Percentiles rank a stretch among this genome's conserved stretches.
phyloP scores from a whole-genome alignment of 2,329 filamentous ascomycete species.

The Orbilia ellipsospora region DNA sequence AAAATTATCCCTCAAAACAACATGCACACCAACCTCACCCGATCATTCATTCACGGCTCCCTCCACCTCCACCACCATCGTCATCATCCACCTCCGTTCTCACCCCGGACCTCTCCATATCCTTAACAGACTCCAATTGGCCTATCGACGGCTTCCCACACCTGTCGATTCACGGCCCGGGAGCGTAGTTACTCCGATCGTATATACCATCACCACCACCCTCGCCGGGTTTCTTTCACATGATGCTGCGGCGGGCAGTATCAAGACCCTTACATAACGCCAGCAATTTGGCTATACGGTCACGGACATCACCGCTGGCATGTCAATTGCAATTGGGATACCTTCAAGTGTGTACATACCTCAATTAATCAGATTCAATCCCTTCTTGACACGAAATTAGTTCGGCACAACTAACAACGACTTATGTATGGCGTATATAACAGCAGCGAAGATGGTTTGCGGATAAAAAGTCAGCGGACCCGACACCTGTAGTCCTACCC shows the following conservation, averaged over 20 bases:
- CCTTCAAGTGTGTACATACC: conserved; percentile 32
- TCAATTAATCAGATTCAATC: conserved; percentile 1
- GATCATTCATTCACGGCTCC: background rate
- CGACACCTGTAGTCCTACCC: conserved; percentile 58
- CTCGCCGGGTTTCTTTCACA: conserved; percentile 28
- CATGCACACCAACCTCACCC: conserved; percentile 19
- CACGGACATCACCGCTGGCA: conserved; percentile 23
- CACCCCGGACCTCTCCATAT: background rate
- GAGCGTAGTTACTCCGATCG: conserved; percentile 1
- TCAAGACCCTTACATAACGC: conserved; percentile 41
- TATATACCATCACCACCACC: conserved; percentile 5
- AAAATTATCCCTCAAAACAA: conserved; percentile 54
- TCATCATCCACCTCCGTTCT: conserved; percentile 1
- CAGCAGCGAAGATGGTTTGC: conserved; percentile 42
- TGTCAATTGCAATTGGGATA: conserved; percentile 34
- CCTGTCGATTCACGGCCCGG: conserved; percentile 5
- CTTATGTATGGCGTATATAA: conserved; percentile 24
- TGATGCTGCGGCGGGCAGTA: conserved; percentile 54
- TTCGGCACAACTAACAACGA: background rate
- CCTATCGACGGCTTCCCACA: conserved; percentile 15
- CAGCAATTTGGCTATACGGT: conserved; percentile 22
- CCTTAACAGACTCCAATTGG: conserved; percentile 16
- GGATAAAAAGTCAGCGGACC: conserved; percentile 52
- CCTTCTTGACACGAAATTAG: too few relatives aligned
- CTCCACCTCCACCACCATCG: background rate